A percentile compares a stretch with the other conserved stretches of the same genome.
Conservation (phyloP, 75 land plant genomes). For the Adiantum capillusveneris region DNA sequence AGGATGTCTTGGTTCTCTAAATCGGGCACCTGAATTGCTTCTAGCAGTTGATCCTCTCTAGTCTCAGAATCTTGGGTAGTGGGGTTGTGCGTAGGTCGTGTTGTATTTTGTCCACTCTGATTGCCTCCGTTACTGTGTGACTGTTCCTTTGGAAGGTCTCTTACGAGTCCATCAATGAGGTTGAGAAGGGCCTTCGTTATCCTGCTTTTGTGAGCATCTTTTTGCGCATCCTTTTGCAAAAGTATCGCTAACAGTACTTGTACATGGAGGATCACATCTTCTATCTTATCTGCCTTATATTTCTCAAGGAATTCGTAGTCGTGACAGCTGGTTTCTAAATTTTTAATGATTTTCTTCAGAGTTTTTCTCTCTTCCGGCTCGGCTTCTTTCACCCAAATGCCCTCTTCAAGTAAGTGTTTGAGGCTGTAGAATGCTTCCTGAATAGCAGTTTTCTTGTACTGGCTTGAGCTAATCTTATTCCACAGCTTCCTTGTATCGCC, state of each 20-base stretch:
- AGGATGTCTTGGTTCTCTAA: constrained; percentile 22
- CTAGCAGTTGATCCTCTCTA: constrained; percentile 14
- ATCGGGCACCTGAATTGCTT: constrained; percentile 20
- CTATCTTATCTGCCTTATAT: constrained; percentile 12
- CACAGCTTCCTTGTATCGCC: constrained; percentile 23
- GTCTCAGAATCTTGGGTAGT: background rate
- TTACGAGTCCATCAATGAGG: constrained; percentile 15
- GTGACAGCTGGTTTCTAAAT: constrained; percentile 14
- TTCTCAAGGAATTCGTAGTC: constrained; percentile 10
- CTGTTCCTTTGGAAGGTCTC: constrained; percentile 15
- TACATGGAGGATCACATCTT: constrained; percentile 8
- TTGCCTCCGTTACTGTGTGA: background rate
- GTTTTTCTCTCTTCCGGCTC: too few species aligned
- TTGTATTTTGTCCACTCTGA: background rate
- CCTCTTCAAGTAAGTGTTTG: constrained; percentile 26
- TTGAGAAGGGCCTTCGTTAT: background rate
- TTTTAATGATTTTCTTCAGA: constrained; percentile 13
- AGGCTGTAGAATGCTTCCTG: constrained; percentile 31
- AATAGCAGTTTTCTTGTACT: constrained; percentile 37
- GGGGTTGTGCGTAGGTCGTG: background rate
- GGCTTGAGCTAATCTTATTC: constrained; percentile 24
- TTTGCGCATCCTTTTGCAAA: background rate
- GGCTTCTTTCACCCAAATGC: constrained; percentile 1
- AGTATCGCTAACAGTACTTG: constrained; percentile 1
- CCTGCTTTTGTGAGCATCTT: background rate